A percentile compares a stretch with the other conserved stretches of the same genome.
These are phyloP conservation scores for Lichtheimia ramosa DNA, from an alignment of 371 early-diverging fungal genomes.

Conservation along the genomic window DNA sequence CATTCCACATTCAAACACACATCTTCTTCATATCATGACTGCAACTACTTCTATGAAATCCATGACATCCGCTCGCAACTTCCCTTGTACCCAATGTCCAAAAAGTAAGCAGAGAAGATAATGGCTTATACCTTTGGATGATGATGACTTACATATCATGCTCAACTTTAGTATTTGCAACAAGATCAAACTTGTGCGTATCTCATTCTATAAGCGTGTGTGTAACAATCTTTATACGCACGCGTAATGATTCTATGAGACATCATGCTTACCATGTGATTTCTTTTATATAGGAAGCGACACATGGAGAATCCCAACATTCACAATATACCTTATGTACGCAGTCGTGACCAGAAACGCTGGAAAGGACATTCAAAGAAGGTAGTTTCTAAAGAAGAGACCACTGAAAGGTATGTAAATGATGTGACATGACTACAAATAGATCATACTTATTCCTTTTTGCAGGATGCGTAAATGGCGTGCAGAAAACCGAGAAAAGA, in stretches of 20 bases:
- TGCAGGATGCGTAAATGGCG: constrained; percentile 60
- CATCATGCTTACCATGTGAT: no score
- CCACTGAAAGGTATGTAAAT: constrained; percentile 34
- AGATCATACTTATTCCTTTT: background rate
- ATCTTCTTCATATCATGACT: constrained; percentile 6
- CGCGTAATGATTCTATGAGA: no score
- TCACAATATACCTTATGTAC: constrained; percentile 45
- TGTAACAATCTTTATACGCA: no score
- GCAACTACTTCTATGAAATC: constrained; percentile 10
- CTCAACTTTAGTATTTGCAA: constrained; percentile 40
- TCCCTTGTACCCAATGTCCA: constrained; percentile 48
- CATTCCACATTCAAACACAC: background rate
- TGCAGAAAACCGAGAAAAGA: constrained; percentile 58
- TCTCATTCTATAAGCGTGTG: no score
- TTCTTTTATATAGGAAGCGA: constrained; percentile 18
- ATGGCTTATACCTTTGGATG: background rate
- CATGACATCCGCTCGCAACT: constrained; percentile 23
- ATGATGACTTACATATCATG: constrained; percentile 8
- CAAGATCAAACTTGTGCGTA: constrained; percentile 47
- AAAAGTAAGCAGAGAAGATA: constrained; percentile 29
- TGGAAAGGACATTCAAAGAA: constrained; percentile 57
- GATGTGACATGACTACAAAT: background rate
- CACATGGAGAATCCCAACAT: constrained; percentile 33
- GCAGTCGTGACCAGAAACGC: constrained; percentile 51
- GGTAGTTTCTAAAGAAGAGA: constrained; percentile 42